These are phyloP conservation scores for Alternaria incomplexa DNA, from an alignment of 2,329 filamentous ascomycete genomes.

Conservation along the genomic window DNA sequence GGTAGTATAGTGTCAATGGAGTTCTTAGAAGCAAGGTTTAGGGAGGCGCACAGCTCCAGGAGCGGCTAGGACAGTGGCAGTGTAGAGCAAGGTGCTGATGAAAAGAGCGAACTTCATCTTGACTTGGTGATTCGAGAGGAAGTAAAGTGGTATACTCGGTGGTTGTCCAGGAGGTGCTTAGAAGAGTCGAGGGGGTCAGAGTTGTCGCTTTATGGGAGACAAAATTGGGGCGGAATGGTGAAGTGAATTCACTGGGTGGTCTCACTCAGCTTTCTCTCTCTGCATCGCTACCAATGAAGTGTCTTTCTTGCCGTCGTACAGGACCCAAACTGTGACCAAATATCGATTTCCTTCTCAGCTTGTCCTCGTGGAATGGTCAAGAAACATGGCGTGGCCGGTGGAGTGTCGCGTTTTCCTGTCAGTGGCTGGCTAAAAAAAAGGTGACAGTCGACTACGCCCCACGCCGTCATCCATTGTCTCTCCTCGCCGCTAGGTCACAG, in stretches of 20 bases:
- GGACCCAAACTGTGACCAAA: neutral
- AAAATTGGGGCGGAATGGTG: neutral
- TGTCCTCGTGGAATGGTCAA: neutral
- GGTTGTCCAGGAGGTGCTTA: neutral
- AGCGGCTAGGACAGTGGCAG: slow-evolving; percentile 4
- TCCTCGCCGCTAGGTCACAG: neutral
- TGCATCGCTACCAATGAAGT: neutral
- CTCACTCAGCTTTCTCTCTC: neutral
- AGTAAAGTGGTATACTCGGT: neutral
- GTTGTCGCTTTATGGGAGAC: neutral
- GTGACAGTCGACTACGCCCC: neutral
- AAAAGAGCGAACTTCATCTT: slow-evolving; percentile 10
- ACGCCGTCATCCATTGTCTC: neutral
- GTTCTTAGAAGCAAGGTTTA: neutral
- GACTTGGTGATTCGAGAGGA: neutral
- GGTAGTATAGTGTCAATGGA: neutral
- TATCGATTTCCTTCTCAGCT: neutral
- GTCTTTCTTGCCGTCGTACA: neutral
- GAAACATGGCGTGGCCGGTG: neutral
- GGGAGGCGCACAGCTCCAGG: slow-evolving; percentile 1
- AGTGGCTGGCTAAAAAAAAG: neutral
- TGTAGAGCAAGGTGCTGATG: slow-evolving; percentile 1
- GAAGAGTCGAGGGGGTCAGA: neutral
- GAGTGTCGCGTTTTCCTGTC: no score
- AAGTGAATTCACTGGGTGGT: neutral